Conservation (phyloP, 2,329 filamentous ascomycete genomes). For the Diplodia corticola region DNA sequence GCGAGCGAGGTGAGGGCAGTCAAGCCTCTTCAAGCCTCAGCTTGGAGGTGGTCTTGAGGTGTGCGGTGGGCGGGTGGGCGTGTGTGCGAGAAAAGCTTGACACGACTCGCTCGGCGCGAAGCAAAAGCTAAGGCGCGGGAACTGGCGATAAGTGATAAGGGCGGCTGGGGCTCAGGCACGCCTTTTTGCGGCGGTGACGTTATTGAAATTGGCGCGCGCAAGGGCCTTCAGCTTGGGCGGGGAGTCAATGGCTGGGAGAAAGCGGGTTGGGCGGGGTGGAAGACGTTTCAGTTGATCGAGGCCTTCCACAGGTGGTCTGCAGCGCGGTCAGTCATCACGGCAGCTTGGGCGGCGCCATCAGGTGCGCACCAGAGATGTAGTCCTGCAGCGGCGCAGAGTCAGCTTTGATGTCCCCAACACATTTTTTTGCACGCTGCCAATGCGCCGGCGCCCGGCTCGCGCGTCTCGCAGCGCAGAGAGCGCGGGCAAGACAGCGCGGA, state of each 20-base stretch:
- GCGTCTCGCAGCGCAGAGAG: not conserved
- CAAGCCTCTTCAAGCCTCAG: constrained; percentile 27
- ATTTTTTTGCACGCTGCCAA: not conserved
- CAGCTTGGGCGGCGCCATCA: constrained; percentile 24
- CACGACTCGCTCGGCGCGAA: constrained; percentile 1
- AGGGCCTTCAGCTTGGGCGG: not conserved
- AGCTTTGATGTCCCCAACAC: constrained; percentile 32
- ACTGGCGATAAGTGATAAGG: constrained; percentile 22
- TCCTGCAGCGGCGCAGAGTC: constrained; percentile 48
- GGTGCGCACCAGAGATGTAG: constrained; percentile 62
- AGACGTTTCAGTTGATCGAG: constrained; percentile 57
- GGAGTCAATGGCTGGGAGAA: constrained; percentile 10
- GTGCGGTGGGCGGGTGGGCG: not conserved
- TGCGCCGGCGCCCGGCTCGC: not conserved
- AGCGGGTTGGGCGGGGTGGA: constrained; percentile 26
- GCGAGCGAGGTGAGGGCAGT: constrained; percentile 28
- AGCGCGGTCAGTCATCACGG: constrained; percentile 28
- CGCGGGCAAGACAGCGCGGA: constrained; percentile 9
- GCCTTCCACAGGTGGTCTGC: constrained; percentile 69
- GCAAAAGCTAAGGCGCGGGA: constrained; percentile 21
- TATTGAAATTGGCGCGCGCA: constrained; percentile 7
- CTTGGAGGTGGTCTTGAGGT: constrained; percentile 9
- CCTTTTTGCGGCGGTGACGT: constrained; percentile 11
- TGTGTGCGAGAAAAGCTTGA: constrained; percentile 9
- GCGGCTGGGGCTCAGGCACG: constrained; percentile 7